Evolutionary conservation across 2,329 filamentous ascomycete species (phyloP).

Genomic region (Verticillium zaregamsianum): DNA sequence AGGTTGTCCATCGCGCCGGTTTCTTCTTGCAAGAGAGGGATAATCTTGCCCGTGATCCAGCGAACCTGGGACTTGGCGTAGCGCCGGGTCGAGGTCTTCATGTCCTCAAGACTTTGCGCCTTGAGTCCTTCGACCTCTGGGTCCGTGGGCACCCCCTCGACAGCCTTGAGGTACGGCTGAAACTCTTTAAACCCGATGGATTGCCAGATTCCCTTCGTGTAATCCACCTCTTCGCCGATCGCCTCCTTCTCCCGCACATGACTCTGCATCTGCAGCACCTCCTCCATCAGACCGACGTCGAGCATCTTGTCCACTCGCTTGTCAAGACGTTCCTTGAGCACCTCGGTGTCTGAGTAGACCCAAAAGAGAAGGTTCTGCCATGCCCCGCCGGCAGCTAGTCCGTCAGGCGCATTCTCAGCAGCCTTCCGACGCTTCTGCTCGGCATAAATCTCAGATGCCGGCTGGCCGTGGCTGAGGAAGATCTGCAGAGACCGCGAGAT

Average conservation of each 20-base stretch:
- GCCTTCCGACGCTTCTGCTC: conserved; percentile 58
- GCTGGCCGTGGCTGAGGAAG: conserved; percentile 74
- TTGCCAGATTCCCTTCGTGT: conserved; percentile 85
- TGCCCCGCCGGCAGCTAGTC: conserved; percentile 12
- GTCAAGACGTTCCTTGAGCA: conserved; percentile 68
- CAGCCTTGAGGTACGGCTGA: conserved; percentile 60
- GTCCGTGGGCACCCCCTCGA: conserved; percentile 21
- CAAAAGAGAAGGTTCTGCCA: conserved; percentile 73
- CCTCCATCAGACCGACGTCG: conserved; percentile 43
- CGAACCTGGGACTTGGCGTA: conserved; percentile 81
- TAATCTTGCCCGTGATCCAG: conserved; percentile 83
- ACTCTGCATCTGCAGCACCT: conserved; percentile 41
- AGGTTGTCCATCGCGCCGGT: conserved; percentile 51
- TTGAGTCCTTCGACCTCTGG: conserved; percentile 51
- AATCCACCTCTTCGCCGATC: conserved; percentile 57
- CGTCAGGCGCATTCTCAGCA: conserved; percentile 11
- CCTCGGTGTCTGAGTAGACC: conserved; percentile 71
- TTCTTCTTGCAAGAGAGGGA: conserved; percentile 60
- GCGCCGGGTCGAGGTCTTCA: conserved; percentile 78
- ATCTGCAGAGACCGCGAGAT: conserved; percentile 89
- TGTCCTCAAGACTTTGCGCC: conserved; percentile 61
- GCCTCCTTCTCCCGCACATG: conserved; percentile 29
- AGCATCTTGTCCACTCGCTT: conserved; percentile 82
- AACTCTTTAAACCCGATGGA: conserved; percentile 97
- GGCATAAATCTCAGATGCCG: conserved; percentile 81